Base-by-base conservation (phyloP, 2,329 filamentous ascomycete genomes). In the Pseudomassariella vexata region DNA sequence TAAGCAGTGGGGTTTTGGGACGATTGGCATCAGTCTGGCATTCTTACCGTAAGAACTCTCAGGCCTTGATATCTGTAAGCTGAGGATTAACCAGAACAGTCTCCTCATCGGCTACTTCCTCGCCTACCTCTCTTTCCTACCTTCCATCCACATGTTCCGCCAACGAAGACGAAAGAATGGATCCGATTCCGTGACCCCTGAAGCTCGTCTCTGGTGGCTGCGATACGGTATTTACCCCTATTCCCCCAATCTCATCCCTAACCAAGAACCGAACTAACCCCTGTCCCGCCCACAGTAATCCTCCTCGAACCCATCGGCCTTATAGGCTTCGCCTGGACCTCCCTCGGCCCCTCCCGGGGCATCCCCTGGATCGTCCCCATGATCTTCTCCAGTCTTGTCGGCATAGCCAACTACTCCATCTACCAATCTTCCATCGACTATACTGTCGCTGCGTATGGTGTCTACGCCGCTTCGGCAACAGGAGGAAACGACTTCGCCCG, bases 401-500 rank as follows among this genome's bases (percentile, higher is more conserved):
- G 73, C 26, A 71, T 80, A 25, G 75, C 76, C 29, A 80, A 80
- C 43, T 68, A 65, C 41, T 52, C 58, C 12, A 76, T 77, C 34
- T 78, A 80, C 55, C 76, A 76, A 65, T 72, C 74, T n/a, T 76
- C 73, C 6, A 76, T 80, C 41, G 74, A 79, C 45, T 79, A 79
- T 51, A 76, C 77, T 66, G 72, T 79, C 39, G 76, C 70, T 35
- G 73, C 75, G 5, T 82, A 82, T 44, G 76, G 76, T 0, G 68
- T 69, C 0, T 79, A 77, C 52, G 71, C 75, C 3, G 75, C 76
- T 7, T 77, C 71, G 0, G 76, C 76, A 1, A 79, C 73, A 1
- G 76, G 76, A 30, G 76, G 76, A 17, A 80, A 81, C 44, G 76
- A 72, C 17, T 79, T 76, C 55, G 65, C 74, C 17, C 63, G 76